Percentiles rank a stretch among this genome's conserved stretches.
Evolutionary conservation across 805 yeast genomes (phyloP).

Genomic region (Saturnispora dispora): DNA sequence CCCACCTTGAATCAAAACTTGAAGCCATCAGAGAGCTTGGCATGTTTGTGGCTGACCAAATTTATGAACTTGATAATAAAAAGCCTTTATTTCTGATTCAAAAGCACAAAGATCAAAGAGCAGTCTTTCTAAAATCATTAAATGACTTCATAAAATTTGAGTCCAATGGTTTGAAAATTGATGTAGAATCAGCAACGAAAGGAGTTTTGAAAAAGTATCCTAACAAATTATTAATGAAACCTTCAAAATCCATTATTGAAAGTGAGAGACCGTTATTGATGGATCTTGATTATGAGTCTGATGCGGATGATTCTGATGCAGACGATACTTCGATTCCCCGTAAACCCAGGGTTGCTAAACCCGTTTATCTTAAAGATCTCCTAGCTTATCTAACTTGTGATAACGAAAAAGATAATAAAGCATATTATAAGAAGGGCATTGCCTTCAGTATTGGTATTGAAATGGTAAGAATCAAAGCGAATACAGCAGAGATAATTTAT

Average conservation of each 20-base stretch:
- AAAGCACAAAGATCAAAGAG: constrained; percentile 17
- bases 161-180: not conserved
- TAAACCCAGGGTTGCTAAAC: constrained; percentile 33
- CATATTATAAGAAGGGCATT: constrained; percentile 38
- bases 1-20: constrained; percentile 43
- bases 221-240: not conserved
- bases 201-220: not conserved
- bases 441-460: constrained; percentile 48
- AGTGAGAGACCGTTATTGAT: constrained; percentile 9
- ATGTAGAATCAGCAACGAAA: constrained; percentile 9
- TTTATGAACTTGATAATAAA: constrained; percentile 28
- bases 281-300: constrained; percentile 19
- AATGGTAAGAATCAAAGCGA: constrained; percentile 57
- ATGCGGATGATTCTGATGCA: constrained; percentile 42
- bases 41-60: constrained; percentile 46
- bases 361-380: constrained; percentile 68
- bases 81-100: constrained; percentile 25
- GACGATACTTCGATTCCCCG: constrained; percentile 33
- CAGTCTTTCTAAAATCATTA: constrained; percentile 7
- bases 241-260: not conserved
- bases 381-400: constrained; percentile 44
- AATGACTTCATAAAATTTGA: not conserved
- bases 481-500: constrained; percentile 51
- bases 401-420: constrained; percentile 34
- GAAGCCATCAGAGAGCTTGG: constrained; percentile 41